Evolutionary conservation across 495 filamentous ascomycete genomes (phyloP), one percentile per base, ranked within the genome.

Genomic region (Stereocaulon alpinum): DNA sequence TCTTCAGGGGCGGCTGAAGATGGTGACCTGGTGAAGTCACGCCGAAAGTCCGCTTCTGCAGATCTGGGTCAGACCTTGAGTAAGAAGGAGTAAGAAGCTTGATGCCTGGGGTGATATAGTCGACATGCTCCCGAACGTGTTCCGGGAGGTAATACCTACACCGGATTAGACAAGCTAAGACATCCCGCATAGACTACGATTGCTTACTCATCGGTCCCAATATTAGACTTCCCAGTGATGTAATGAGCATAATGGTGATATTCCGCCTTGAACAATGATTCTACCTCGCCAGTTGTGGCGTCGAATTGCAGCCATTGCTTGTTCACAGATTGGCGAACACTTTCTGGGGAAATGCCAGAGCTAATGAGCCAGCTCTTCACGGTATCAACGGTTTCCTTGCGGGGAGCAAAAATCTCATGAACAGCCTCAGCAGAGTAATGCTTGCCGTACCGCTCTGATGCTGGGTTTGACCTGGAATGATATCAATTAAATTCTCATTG

Each of bases 181-280:
- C n/a, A 9, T 52, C 24, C 1, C 11, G 0, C 43, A 40, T 11
- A 10, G 22, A 11, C 7, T n/a, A 15, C 17, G 7, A 29, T 5
- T 15, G 10, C 37, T 30, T 59, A 59, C 70, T 72, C 67, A 22
- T 79, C 75, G 53, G 78, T 80, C 12, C 77, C 77, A 59, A 82
- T 69, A 27, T 76, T 76, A 22, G 71, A 67, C 32, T 74, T 72
- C 7, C 69, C 72, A 40, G 68, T 72, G n/a, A 45, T 50, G n/a
- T 65, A 54, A 59, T 85, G 79, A 51, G 78, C 70, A 63, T 84
- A 84, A 49, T 78, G 64, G 56, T 82, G 76, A 61, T 85, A 86
- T 61, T 83, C 73, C 1, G 83, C 77, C 55, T 76, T 70, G 55
- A 86, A 74, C 0, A 86, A 71, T 3, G 65, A 66, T 61, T 86